Evolutionary conservation across 1,139 yeast genomes (phyloP).

Genomic region (Pneumocystis wakefieldiae): DNA sequence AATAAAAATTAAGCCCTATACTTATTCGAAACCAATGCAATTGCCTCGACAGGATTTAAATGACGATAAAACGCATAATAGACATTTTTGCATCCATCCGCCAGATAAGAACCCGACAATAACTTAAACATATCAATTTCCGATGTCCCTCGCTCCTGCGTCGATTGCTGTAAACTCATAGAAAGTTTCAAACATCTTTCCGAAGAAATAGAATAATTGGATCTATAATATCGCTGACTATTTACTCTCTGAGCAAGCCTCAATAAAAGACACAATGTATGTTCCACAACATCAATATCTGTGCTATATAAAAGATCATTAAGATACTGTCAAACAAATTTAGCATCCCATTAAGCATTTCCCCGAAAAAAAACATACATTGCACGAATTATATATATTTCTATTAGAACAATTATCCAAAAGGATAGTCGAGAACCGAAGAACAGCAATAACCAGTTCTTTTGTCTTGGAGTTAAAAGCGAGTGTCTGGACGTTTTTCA

Average conservation of each 20-base stretch:
- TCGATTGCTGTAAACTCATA: constrained; percentile 7
- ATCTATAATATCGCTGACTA: constrained; percentile 12
- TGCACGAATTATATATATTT: constrained; percentile 41
- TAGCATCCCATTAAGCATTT: background rate
- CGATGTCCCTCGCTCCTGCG: constrained; percentile 2
- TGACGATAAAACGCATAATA: background rate
- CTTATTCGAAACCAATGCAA: background rate
- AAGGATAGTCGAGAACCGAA: constrained; percentile 47
- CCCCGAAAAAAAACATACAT: constrained; percentile 24
- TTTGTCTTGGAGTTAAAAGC: constrained; percentile 28
- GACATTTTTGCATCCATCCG: background rate
- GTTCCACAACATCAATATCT: constrained; percentile 34
- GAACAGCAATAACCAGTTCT: constrained; percentile 36
- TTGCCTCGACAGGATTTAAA: background rate
- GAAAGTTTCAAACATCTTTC: constrained; percentile 11
- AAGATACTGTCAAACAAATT: constrained; percentile 32
- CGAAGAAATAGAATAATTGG: constrained; percentile 7
- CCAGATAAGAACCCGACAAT: background rate
- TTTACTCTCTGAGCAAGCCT: constrained; percentile 39
- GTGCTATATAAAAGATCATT: constrained; percentile 45
- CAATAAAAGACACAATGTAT: constrained; percentile 51
- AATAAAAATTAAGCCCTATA: background rate
- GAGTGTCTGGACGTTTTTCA: constrained; percentile 23
- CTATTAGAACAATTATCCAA: constrained; percentile 59
- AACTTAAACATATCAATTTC: background rate